These are phyloP conservation scores for Yueomyces sp. DNA, from an alignment of 805 yeast genomes.

Conservation along the genomic window DNA sequence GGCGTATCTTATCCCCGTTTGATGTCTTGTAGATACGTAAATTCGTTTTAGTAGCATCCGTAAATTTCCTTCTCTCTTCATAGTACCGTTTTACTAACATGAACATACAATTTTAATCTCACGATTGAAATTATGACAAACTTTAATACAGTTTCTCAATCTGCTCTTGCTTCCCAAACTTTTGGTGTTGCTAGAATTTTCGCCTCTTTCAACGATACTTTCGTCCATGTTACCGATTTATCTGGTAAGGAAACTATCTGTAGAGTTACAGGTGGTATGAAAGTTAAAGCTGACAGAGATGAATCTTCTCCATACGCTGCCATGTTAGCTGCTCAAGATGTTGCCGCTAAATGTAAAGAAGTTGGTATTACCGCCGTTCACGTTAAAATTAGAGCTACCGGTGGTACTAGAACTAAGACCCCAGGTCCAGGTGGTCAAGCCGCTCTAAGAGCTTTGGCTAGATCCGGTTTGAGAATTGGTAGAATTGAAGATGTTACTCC, in stretches of 20 bases:
- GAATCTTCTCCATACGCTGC: conserved; percentile 99
- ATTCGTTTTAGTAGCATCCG: too few species aligned
- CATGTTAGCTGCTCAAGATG: conserved; percentile 99
- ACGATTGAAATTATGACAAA: too few species aligned
- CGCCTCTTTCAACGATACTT: conserved; percentile 99
- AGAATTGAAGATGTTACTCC: conserved; percentile 99
- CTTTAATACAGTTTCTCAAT: conserved; percentile 31
- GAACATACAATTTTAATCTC: too few species aligned
- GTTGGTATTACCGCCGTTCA: conserved; percentile 99
- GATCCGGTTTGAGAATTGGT: conserved; percentile 99
- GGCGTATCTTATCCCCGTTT: too few species aligned
- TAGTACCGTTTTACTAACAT: too few species aligned
- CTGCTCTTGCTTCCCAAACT: conserved; percentile 95
- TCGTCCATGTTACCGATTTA: conserved; percentile 98
- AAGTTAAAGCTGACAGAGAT: conserved; percentile 99
- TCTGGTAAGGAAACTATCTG: conserved; percentile 99
- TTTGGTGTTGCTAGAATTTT: conserved; percentile 99
- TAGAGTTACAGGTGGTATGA: conserved; percentile 99
- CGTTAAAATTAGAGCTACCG: conserved; percentile 99
- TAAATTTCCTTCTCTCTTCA: too few species aligned
- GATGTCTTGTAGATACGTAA: too few species aligned
- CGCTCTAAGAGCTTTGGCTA: conserved; percentile 97
- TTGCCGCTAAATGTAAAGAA: conserved; percentile 97
- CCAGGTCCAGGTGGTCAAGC: conserved; percentile 99
- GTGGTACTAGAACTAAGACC: conserved; percentile 99